Conservation (phyloP, 2,329 filamentous ascomycete genomes). For the Ascochyta clinopodiicola region DNA sequence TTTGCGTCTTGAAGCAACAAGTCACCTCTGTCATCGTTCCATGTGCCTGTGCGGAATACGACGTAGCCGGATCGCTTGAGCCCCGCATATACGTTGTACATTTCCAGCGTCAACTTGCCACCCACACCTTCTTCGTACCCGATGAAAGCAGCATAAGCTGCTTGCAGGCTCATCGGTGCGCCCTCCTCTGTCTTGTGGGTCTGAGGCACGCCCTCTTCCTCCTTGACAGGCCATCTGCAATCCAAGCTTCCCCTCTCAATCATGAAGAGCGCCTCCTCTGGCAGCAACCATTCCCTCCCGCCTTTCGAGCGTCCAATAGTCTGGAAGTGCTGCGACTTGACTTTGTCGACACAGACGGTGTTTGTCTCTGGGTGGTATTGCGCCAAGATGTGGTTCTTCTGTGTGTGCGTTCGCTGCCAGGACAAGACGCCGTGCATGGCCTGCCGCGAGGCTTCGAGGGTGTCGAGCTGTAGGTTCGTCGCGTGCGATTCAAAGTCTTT, state of each 20-base stretch:
- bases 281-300: slow-evolving; percentile 77
- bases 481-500: slow-evolving; percentile 97
- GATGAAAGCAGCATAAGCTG: slow-evolving; percentile 84
- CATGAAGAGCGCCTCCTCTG: slow-evolving; percentile 89
- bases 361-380: slow-evolving; percentile 74
- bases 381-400: slow-evolving; percentile 70
- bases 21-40: slow-evolving; percentile 40
- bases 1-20: slow-evolving; percentile 16
- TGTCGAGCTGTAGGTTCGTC: slow-evolving; percentile 78
- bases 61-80: slow-evolving; percentile 84
- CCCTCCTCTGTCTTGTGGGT: slow-evolving; percentile 58
- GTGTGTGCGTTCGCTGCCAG: slow-evolving; percentile 76
- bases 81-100: slow-evolving; percentile 87
- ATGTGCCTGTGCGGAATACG: slow-evolving; percentile 72
- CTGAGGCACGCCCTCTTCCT: slow-evolving; percentile 37
- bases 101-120: slow-evolving; percentile 69
- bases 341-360: slow-evolving; percentile 69
- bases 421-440: slow-evolving; percentile 90
- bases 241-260: slow-evolving; percentile 88
- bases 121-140: slow-evolving; percentile 66
- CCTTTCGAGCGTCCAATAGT: slow-evolving; percentile 69
- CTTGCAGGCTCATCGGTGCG: slow-evolving; percentile 88
- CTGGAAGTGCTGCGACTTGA: slow-evolving; percentile 74
- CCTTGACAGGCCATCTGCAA: slow-evolving; percentile 75
- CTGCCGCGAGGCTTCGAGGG: slow-evolving; percentile 79